A percentile compares a stretch with the other conserved stretches of the same genome.
These are phyloP conservation scores for Acorus calamus DNA, from an alignment of 106 monocot species.

Conservation along the genomic window DNA sequence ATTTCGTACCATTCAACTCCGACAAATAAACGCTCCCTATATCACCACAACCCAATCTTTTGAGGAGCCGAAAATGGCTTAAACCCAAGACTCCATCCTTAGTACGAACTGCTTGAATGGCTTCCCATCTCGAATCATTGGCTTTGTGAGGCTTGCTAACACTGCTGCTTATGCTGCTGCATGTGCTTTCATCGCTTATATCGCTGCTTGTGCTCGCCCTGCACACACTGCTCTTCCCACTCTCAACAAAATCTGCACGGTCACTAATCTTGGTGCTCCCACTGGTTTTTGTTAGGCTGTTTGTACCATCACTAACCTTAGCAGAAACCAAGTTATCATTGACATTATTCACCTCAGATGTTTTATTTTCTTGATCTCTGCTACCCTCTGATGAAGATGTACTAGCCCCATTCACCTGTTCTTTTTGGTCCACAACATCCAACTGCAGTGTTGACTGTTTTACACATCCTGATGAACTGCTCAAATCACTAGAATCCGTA, in stretches of 20 bases:
- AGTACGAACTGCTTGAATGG: slow-evolving; percentile 10
- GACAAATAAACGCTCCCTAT: slow-evolving; percentile 17
- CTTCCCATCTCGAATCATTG: slow-evolving; percentile 18
- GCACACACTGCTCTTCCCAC: slow-evolving; percentile 13
- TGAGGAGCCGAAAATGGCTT: slow-evolving; percentile 14
- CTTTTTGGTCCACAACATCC: neutral
- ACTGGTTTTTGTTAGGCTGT: slow-evolving; percentile 3
- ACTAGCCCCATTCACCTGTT: neutral
- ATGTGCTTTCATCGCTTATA: slow-evolving; percentile 16
- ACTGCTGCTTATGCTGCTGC: slow-evolving; percentile 13
- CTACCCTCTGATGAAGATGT: neutral
- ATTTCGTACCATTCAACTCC: slow-evolving; percentile 12
- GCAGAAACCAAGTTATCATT: slow-evolving; percentile 11
- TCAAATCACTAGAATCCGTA: neutral
- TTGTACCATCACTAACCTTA: slow-evolving; percentile 10
- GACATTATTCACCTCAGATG: neutral
- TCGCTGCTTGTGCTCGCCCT: slow-evolving; percentile 18
- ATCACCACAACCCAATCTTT: slow-evolving; percentile 14
- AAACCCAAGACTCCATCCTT: slow-evolving; percentile 9
- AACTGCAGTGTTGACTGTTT: neutral
- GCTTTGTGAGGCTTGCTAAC: slow-evolving; percentile 14
- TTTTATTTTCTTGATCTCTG: slow-evolving; percentile 8
- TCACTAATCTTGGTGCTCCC: slow-evolving; percentile 10
- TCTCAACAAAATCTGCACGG: slow-evolving; percentile 11
- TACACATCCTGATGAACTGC: neutral